Evolutionary conservation across 2,329 filamentous ascomycete genomes (phyloP), one percentile per base, ranked within the genome.

Genomic region (Didymella pomorum): DNA sequence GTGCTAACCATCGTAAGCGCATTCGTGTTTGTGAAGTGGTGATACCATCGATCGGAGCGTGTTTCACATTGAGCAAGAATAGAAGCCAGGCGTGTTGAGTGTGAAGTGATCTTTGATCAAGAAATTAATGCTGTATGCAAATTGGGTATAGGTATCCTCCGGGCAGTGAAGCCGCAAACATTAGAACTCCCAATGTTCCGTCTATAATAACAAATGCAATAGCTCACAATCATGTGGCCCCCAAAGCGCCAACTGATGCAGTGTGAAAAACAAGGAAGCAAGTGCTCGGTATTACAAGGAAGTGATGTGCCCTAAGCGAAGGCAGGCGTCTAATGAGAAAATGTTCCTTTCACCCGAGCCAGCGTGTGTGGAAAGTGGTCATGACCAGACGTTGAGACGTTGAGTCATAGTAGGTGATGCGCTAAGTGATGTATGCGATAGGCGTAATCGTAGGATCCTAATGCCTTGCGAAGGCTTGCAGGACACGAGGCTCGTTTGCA

Each of bases 241-340:
- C 57, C 57, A 55, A 44, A 66, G 70, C 71, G 71, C 72, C 74
- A 68, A 59, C 58, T 69, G 60, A 75, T 75, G 73, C 73, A 75
- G 58, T 58, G 50, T 56, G 44, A 61, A 68, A 69, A 71, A 31
- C 63, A 66, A 67, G 55, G 57, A 68, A 48, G 43, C 60, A 66
- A 69, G 52, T 69, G 73, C 70, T 75, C 67, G 64, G 59, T 69
- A 76, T 76, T 76, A 76, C 64, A 76, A 75, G 58, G 50, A 60
- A n/a, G 50, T 35, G 35, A 26, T 56, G 42, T 52, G 56, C 50
- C 50, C 39, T 61, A 61, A 58, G 61, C 44, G 48, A 56, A 68
- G 68, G 56, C 60, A 73, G 63, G 65, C 69, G 65, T 66, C 67
- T 69, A 73, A 64, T 62, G 50, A 62, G 60, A 62, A 52, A 53